These are phyloP conservation scores for Trichoderma oligosporum DNA, from an alignment of 2,329 filamentous ascomycete genomes.

Conservation along the genomic window DNA sequence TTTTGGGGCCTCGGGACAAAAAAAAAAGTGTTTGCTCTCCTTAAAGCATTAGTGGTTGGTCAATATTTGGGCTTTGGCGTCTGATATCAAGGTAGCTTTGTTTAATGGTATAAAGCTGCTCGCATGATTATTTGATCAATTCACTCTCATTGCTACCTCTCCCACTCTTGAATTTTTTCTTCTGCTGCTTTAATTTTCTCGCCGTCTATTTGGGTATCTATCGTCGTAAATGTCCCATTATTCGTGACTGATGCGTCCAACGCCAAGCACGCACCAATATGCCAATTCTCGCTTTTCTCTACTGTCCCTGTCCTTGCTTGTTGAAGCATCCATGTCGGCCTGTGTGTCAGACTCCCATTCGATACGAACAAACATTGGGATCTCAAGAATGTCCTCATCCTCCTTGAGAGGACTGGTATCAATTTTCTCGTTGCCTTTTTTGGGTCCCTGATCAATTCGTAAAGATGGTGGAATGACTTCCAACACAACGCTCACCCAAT, in stretches of 20 bases:
- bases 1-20: constrained; percentile 6
- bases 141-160: constrained; percentile 22
- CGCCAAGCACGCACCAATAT: constrained; percentile 91
- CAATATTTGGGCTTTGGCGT: constrained; percentile 48
- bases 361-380: constrained; percentile 87
- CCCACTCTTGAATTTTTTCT: constrained; percentile 22
- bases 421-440: constrained; percentile 34
- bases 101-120: constrained; percentile 43
- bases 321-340: constrained; percentile 58
- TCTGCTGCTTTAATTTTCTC: constrained; percentile 22
- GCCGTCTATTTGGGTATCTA: constrained; percentile 42
- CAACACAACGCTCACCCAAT: constrained; percentile 91
- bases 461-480: constrained; percentile 73
- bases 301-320: constrained; percentile 54
- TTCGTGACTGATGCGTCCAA: constrained; percentile 69
- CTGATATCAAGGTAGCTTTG: constrained; percentile 45
- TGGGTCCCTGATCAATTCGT: constrained; percentile 36
- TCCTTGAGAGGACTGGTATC: constrained; percentile 49
- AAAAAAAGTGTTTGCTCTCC: constrained; percentile 31
- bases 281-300: constrained; percentile 83
- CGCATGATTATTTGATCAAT: constrained; percentile 39
- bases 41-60: constrained; percentile 35
- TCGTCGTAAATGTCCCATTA: constrained; percentile 23
- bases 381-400: constrained; percentile 70
- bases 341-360: constrained; percentile 79